Evolutionary conservation across 352 stramenopile species (phyloP).

Genomic region (Phytophthora agathidicida): DNA sequence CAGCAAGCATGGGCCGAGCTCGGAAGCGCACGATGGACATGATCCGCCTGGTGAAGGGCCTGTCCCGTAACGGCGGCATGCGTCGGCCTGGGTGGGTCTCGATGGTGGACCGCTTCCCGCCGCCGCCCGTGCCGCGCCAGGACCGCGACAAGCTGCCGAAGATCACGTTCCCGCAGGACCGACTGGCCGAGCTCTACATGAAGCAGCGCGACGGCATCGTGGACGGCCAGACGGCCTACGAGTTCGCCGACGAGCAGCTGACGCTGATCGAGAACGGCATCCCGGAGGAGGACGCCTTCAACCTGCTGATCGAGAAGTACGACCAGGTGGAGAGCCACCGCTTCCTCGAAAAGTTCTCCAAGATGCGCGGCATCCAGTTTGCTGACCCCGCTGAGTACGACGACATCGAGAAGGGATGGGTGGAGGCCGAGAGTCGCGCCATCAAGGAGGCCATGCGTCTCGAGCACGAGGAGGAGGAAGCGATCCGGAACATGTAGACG

Average conservation of each 20-base stretch:
- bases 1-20: conserved; percentile 71
- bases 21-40: conserved; percentile 81
- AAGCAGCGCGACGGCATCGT: conserved; percentile 69
- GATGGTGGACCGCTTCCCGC: conserved; percentile 79
- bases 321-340: conserved; percentile 80
- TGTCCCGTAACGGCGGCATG: conserved; percentile 84
- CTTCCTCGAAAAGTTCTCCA: conserved; percentile 85
- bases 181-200: conserved; percentile 84
- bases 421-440: conserved; percentile 76
- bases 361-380: conserved; percentile 82
- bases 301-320: conserved; percentile 87
- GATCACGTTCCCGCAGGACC: conserved; percentile 88
- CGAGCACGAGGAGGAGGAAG: conserved; percentile 82
- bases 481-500: conserved; percentile 69
- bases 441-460: conserved; percentile 89
- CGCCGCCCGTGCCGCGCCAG: conserved; percentile 70
- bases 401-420: conserved; percentile 83
- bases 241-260: conserved; percentile 88
- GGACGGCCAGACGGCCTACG: conserved; percentile 83
- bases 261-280: conserved; percentile 86
- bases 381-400: conserved; percentile 79
- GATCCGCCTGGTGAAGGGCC: conserved; percentile 78
- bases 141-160: conserved; percentile 78
- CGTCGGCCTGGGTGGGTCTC: conserved; percentile 69
- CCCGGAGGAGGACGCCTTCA: conserved; percentile 79